Percentiles rank a stretch among this genome's conserved stretches.
Conservation (phyloP, 164 flowering plant genomes). For the Malania oleifera region DNA sequence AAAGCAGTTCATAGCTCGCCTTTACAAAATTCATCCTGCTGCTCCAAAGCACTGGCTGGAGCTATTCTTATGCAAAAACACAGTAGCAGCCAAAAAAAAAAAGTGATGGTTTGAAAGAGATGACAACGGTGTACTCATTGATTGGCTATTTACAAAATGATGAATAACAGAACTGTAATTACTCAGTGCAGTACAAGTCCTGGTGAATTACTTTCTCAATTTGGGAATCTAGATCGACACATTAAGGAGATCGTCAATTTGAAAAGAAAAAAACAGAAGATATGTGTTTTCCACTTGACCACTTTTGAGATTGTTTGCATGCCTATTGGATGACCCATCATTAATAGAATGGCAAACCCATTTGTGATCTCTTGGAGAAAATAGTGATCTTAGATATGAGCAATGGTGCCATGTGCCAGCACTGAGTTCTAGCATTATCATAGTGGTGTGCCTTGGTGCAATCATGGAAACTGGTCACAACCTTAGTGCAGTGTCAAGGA, state of each 20-base stretch:
- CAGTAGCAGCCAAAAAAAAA: background rate
- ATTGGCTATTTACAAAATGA: background rate
- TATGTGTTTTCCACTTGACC: background rate
- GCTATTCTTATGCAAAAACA: constrained; percentile 13
- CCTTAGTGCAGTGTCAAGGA: background rate
- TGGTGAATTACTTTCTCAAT: too few relatives aligned
- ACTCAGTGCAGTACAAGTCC: too few relatives aligned
- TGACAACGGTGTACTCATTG: background rate
- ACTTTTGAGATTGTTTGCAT: background rate
- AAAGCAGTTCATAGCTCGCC: constrained; percentile 40
- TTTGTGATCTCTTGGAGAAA: too few relatives aligned
- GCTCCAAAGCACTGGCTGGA: constrained; percentile 55
- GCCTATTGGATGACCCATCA: background rate
- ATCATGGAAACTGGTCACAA: background rate
- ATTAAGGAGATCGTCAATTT: background rate
- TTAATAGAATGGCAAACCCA: background rate
- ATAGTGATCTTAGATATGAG: background rate
- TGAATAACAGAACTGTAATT: background rate
- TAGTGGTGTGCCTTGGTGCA: background rate
- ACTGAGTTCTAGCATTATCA: background rate
- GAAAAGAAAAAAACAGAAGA: too few relatives aligned
- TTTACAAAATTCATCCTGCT: constrained; percentile 50
- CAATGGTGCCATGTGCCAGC: background rate
- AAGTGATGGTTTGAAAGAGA: background rate
- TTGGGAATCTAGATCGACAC: constrained; percentile 1